Conservation (phyloP, 192 early-diverging fungal species). For the Blastocladiella britannica region DNA sequence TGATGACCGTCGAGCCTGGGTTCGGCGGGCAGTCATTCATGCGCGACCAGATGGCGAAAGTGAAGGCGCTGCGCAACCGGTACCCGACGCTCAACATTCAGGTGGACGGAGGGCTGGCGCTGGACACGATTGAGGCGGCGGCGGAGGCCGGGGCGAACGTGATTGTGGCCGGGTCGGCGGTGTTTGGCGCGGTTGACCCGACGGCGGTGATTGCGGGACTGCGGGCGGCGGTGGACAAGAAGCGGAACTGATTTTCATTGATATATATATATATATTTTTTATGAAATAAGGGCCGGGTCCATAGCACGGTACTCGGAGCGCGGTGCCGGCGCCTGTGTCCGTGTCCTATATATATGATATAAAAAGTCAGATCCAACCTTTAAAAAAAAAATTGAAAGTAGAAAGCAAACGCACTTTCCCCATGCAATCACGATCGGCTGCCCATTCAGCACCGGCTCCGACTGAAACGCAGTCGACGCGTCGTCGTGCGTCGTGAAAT, state of each 20-base stretch:
- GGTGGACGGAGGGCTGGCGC: constrained; percentile 78
- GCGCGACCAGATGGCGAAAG: constrained; percentile 70
- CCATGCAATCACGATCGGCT: not conserved
- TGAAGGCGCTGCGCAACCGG: constrained; percentile 36
- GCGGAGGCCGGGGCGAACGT: constrained; percentile 87
- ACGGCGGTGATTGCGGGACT: constrained; percentile 45
- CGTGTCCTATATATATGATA: too few relatives aligned
- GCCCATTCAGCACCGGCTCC: not conserved
- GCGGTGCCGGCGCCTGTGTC: too few relatives aligned
- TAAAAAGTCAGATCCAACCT: too few relatives aligned
- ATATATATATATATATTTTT: too few relatives aligned
- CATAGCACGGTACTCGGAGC: too few relatives aligned
- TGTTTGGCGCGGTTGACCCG: constrained; percentile 61
- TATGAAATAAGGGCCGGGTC: too few relatives aligned
- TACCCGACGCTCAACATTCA: constrained; percentile 82
- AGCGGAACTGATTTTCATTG: too few relatives aligned
- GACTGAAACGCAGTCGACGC: not conserved
- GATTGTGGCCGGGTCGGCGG: constrained; percentile 82
- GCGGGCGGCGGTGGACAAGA: constrained; percentile 28
- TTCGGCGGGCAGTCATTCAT: constrained; percentile 94
- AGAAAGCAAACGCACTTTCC: too few relatives aligned
- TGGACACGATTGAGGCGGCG: constrained; percentile 66
- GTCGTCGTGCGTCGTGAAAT: not conserved
- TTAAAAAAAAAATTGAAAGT: too few relatives aligned
- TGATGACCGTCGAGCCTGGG: constrained; percentile 96